Evolutionary conservation across 2,329 filamentous ascomycete species (phyloP), one percentile per base, ranked within the genome.

Genomic region (Fusarium miscanthi): DNA sequence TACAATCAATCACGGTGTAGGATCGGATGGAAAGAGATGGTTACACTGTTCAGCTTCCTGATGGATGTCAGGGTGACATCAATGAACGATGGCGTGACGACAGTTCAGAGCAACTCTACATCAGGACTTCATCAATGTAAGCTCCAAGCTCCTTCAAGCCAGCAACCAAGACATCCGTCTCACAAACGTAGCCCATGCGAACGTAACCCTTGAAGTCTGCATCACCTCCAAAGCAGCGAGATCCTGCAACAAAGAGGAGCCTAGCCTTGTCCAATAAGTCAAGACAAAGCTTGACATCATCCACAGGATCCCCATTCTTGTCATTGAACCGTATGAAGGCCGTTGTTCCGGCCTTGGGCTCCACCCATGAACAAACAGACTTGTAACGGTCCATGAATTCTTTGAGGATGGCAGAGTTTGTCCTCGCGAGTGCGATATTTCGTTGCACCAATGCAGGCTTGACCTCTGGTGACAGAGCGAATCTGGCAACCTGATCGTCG

Each of bases 311-410:
- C 0, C 84, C 89, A 43, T 87, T 87, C 56, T 86, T 85, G 58
- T 49, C 41, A 6, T 84, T 85, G 70, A 97, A 94, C 73, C 88
- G 89, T 57, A 97, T 82, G 75, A 97, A 93, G 0, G 92, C 92
- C 11, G 92, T 95, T 2, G 93, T 97, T 0, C 94, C 94, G 2
- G 93, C 93, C 8, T 88, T 88, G 3, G 94, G 94, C 80, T 89
- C 92, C 4, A 90, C 86, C 92, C 92, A 96, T 2, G 87, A 87
- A 74, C 90, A 92, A 8, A 88, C 86, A 70, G 87, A 87, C 40
- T 87, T 84, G 77, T 94, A 88, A 51, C 87, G 86, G 23, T 90
- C 85, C 6, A 95, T 85, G 70, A 94, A 95, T 1, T 82, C 84
- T 62, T 91, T 89, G n/a, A 95, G 79, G 8, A 94, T 77, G 5